Conservation (phyloP, 2,329 filamentous ascomycete species). For the Penicillium hesseltinei region DNA sequence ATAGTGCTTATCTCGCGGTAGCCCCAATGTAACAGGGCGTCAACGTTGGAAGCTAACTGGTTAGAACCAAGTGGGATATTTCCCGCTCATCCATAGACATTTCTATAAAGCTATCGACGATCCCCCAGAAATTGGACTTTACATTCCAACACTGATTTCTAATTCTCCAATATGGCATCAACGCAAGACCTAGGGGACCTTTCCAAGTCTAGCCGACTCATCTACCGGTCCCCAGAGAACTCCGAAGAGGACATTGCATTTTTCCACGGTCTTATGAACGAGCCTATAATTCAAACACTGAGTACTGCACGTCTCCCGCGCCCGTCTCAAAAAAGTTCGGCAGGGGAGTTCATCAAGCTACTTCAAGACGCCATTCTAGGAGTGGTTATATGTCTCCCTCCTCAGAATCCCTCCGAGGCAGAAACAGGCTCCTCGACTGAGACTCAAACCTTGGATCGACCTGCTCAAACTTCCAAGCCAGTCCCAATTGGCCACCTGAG, state of each 20-base stretch:
- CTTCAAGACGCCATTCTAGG: not conserved
- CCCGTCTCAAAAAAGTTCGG: not conserved
- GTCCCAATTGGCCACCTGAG: not conserved
- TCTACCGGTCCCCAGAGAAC: slow-evolving; percentile 16
- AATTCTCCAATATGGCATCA: not conserved
- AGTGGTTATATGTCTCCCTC: slow-evolving; percentile 4
- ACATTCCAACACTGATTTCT: not conserved
- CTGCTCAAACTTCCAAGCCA: not conserved
- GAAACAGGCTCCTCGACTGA: not conserved
- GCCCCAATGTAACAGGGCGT: not conserved
- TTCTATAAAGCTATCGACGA: not conserved
- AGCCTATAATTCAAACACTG: not conserved
- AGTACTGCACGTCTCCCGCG: not conserved
- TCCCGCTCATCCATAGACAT: not conserved
- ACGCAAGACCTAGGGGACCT: not conserved
- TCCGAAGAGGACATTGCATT: slow-evolving; percentile 13
- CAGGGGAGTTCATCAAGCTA: not conserved
- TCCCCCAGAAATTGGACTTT: not conserved
- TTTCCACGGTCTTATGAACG: slow-evolving; percentile 6
- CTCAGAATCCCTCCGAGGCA: not conserved
- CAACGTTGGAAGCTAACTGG: not conserved
- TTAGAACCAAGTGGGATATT: no score
- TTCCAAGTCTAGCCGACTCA: slow-evolving; percentile 8
- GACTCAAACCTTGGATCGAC: no score
- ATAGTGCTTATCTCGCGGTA: not conserved